Percentiles rank a stretch among this genome's conserved stretches.
Evolutionary conservation across 2,329 filamentous ascomycete species (phyloP).

Genomic region (Colletotrichum filicis): DNA sequence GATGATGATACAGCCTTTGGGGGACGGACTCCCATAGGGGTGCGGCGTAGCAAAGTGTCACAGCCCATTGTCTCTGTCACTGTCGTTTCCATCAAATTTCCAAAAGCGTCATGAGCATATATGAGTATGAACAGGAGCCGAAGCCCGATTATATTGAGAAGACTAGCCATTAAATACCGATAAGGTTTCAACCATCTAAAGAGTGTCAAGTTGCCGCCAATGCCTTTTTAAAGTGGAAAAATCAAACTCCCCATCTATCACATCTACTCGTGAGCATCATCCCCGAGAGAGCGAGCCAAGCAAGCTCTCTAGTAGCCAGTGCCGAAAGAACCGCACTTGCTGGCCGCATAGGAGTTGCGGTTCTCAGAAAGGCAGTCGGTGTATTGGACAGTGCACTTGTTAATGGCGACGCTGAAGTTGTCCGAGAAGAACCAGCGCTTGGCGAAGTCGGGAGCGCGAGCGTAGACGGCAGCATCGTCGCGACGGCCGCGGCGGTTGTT

Average conservation of each 20-base stretch:
- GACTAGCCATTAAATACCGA: conserved; percentile 26
- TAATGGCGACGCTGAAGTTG: conserved; percentile 42
- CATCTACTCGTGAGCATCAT: neutral
- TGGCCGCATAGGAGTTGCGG: conserved; percentile 45
- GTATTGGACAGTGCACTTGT: conserved; percentile 62
- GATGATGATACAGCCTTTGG: too few species aligned
- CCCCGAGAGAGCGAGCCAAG: neutral
- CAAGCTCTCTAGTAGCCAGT: conserved; percentile 31
- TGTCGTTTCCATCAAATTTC: neutral
- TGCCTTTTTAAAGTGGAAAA: neutral
- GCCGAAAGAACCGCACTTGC: conserved; percentile 54
- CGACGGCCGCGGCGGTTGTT: conserved; percentile 35
- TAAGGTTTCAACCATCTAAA: conserved; percentile 2
- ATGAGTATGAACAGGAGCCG: neutral
- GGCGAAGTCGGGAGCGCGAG: conserved; percentile 28
- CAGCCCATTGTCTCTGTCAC: too few species aligned
- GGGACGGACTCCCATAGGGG: too few species aligned
- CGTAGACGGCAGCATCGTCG: conserved; percentile 17
- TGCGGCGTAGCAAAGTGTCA: too few species aligned
- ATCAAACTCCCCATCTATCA: conserved; percentile 9
- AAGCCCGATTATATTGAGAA: neutral
- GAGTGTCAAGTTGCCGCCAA: conserved; percentile 12
- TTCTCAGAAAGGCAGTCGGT: conserved; percentile 59
- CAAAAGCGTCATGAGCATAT: too few species aligned
- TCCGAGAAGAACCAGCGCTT: conserved; percentile 40